Conservation (phyloP, 1,284 basidiomycete species). For the Apiotrichum mycotoxinovorans region DNA sequence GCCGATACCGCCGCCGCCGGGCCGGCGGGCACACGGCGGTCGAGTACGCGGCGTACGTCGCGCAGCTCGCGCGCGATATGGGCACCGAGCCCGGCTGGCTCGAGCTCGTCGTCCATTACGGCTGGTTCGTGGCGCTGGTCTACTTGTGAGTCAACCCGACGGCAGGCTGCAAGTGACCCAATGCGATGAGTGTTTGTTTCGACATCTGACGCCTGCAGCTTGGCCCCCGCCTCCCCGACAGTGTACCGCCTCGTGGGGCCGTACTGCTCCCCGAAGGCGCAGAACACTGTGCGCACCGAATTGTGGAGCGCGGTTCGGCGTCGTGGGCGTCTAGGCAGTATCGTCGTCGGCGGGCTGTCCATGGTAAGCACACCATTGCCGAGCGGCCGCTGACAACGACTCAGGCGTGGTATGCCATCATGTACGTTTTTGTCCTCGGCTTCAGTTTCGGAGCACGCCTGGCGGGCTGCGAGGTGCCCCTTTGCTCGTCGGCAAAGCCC, state of each 20-base stretch:
- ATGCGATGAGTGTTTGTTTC: too few species aligned
- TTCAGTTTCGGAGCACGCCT: too few species aligned
- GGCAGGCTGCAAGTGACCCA: too few species aligned
- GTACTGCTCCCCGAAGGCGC: conserved; percentile 51
- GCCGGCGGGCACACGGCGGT: conserved; percentile 59
- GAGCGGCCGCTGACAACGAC: too few species aligned
- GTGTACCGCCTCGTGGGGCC: conserved; percentile 63
- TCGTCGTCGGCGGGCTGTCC: conserved; percentile 62
- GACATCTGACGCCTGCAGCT: conserved; percentile 40
- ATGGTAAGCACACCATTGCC: conserved; percentile 52
- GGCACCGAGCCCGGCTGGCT: conserved; percentile 57
- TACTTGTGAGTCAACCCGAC: conserved; percentile 54
- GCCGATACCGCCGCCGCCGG: conserved; percentile 61
- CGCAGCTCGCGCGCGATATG: conserved; percentile 61
- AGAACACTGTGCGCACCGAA: conserved; percentile 57
- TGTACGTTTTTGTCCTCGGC: too few species aligned
- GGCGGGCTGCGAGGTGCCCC: too few species aligned
- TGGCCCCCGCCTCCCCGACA: conserved; percentile 61
- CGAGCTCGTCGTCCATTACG: conserved; percentile 56
- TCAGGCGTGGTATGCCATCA: too few species aligned
- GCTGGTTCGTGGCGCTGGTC: conserved; percentile 57
- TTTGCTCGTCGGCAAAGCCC: too few species aligned
- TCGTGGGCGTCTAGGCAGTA: conserved; percentile 59
- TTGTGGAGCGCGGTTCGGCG: conserved; percentile 63
- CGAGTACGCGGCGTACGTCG: conserved; percentile 56